Percentiles rank a stretch among this genome's conserved stretches.
Evolutionary conservation across 176 grass and related monocot species (phyloP).

Genomic region (Thalia dealbata): DNA sequence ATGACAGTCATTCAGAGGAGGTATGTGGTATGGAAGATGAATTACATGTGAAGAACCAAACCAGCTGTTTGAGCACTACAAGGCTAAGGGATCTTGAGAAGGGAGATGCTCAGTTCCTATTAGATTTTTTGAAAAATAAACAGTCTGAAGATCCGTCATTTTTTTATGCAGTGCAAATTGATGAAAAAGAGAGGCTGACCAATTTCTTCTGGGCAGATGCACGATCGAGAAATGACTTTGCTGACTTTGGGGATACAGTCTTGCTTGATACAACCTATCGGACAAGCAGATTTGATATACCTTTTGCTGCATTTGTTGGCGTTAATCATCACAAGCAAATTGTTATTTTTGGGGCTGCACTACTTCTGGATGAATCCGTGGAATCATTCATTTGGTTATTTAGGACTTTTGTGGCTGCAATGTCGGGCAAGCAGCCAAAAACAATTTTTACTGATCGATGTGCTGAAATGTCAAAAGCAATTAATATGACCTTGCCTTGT

Average conservation of each 20-base stretch:
- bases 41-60: constrained; percentile 8
- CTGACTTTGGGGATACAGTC: constrained; percentile 30
- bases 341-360: constrained; percentile 36
- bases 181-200: constrained; percentile 30
- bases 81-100: constrained; percentile 36
- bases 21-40: constrained; percentile 1
- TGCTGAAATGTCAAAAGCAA: constrained; percentile 29
- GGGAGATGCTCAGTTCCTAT: constrained; percentile 26
- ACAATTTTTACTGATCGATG: constrained; percentile 35
- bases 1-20: constrained; percentile 4
- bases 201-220: constrained; percentile 41
- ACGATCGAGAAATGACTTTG: constrained; percentile 24
- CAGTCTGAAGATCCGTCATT: constrained; percentile 40
- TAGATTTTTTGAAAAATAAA: constrained; percentile 38
- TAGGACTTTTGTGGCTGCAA: constrained; percentile 28
- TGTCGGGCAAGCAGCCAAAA: constrained; percentile 36
- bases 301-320: constrained; percentile 35
- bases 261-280: constrained; percentile 29
- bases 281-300: constrained; percentile 27
- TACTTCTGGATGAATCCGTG: constrained; percentile 31
- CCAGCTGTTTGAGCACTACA: constrained; percentile 19
- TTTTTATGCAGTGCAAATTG: constrained; percentile 37
- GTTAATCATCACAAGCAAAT: constrained; percentile 41
- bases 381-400: constrained; percentile 42
- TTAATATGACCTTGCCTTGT: constrained; percentile 16